These are phyloP conservation scores for Exophiala calicioides DNA, from an alignment of 2,329 filamentous ascomycete species.

Conservation along the genomic window DNA sequence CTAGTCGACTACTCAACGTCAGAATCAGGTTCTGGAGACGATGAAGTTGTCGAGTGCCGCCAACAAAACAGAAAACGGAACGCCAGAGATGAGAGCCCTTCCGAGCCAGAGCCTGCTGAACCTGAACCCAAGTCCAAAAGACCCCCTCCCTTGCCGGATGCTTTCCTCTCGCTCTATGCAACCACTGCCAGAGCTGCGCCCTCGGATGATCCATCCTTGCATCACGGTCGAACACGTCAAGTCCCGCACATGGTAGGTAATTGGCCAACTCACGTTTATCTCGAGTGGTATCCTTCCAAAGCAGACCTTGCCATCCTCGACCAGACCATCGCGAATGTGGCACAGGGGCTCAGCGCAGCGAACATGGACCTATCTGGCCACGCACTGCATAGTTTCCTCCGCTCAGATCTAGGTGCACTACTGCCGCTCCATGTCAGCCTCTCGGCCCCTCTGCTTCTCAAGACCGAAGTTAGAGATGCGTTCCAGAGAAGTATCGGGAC, in stretches of 20 bases:
- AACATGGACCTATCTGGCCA: not conserved
- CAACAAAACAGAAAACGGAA: constrained; percentile 18
- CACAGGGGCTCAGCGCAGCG: not conserved
- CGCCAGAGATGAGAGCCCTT: constrained; percentile 28
- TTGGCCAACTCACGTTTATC: constrained; percentile 90
- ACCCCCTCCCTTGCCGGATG: constrained; percentile 60
- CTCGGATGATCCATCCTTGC: constrained; percentile 77
- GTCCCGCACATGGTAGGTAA: constrained; percentile 83
- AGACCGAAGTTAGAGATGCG: constrained; percentile 67
- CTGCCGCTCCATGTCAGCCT: constrained; percentile 88
- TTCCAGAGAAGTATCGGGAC: constrained; percentile 63
- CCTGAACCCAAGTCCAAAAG: constrained; percentile 16
- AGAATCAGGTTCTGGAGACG: constrained; percentile 43
- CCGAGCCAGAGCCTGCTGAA: too few relatives aligned
- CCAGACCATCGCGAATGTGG: constrained; percentile 32
- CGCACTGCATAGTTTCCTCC: constrained; percentile 62
- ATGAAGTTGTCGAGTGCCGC: constrained; percentile 20
- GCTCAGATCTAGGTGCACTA: constrained; percentile 73
- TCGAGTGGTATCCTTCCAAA: constrained; percentile 71
- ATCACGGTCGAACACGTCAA: constrained; percentile 79
- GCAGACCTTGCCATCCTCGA: constrained; percentile 38
- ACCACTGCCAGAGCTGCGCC: constrained; percentile 75
- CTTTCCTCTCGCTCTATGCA: constrained; percentile 89
- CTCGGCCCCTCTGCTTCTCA: constrained; percentile 75
- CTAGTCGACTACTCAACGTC: constrained; percentile 71